Evolutionary conservation across 306 rosid genomes (phyloP), one percentile per base, ranked within the genome.

Genomic region (Medicago ruthenica): DNA sequence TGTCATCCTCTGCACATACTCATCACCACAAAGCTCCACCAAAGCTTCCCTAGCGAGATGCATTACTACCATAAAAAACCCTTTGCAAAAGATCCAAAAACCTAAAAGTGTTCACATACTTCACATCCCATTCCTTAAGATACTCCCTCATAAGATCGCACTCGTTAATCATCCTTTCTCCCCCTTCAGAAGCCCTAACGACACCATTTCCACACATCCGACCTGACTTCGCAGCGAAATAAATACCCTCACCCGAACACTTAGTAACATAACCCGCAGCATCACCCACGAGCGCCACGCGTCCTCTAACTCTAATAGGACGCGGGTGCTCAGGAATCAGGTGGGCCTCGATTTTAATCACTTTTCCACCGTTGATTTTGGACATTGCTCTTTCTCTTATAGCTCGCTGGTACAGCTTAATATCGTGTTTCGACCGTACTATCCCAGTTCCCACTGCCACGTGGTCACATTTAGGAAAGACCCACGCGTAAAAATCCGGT

Each of bases 361-460:
- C 89, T 59, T 81, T 86, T 0, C 98, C 97, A 6, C 94, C 97
- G 54, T 80, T 44, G 76, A 91, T 93, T 78, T 93, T 93, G 0
- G 75, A 8, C 16, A 8, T 67, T 17, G 79, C 93, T 18, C 98
- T 80, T 0, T 89, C 91, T 14, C 97, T 80, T 6, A 91, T 93
- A 1, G 81, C 97, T 3, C 81, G 80, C 34, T 93, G 98, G 89
- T 74, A 88, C 71, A 41, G 0, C 74, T 86, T 93, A 3, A 93
- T 93, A 27, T 88, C 89, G 58, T 79, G 86, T 59, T 89, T 93
- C 8, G 84, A 80, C 15, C 88, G 64, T 31, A 88, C 92, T 2
- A 97, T 93, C 16, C 97, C 98, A 0, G 97, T 93, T 2, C 98
- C 97, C 72, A 94, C 98, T 15, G 97, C 98, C 90, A 94, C 97